Evolutionary conservation across 352 stramenopile genomes (phyloP), one percentile per base, ranked within the genome.

Genomic region (Phytophthora citrophthora): DNA sequence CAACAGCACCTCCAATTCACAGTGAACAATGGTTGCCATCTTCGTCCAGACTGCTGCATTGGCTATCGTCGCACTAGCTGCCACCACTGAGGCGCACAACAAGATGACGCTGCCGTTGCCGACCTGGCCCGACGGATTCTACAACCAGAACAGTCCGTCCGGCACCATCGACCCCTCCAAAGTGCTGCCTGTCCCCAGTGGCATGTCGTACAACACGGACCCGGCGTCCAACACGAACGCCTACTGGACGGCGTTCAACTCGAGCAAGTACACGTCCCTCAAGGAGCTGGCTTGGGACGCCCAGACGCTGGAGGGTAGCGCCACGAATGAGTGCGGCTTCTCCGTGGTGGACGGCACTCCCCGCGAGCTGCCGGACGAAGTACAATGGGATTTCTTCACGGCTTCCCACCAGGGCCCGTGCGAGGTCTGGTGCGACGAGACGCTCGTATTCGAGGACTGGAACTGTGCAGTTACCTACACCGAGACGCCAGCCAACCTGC

Each of bases 371-470:
- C 71, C 71, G 0, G 58, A 70, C n/a, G 18, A 63, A 26, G 64
- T 79, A 7, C 53, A 71, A 48, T 79, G 71, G 67, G 71, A 81
- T 20, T 75, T 75, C 16, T 82, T 83, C 54, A 80, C 72, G 24
- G 44, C 52, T 18, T 66, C 64, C 1, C 75, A 83, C 47, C 65
- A 81, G 16, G 77, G 77, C 5, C 77, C 77, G 23, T 81, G 74
- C 16, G 74, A 81, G 49, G 50, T 79, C 6, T 83, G 68, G 56
- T 87, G 77, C 44, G 75, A 84, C 26, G 67, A 81, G 24, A 72
- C 32, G 20, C 55, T 76, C 13, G 74, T 79, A 23, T 74, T 75
- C 26, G 50, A 78, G 43, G 62, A 81, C 60, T 70, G 64, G 48
- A 80, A 87, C 50, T 78, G 72, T 32, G 74, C 76, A 3, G 49